These are phyloP conservation scores for Ustulina deusta DNA, from an alignment of 2,329 filamentous ascomycete genomes.

Conservation along the genomic window DNA sequence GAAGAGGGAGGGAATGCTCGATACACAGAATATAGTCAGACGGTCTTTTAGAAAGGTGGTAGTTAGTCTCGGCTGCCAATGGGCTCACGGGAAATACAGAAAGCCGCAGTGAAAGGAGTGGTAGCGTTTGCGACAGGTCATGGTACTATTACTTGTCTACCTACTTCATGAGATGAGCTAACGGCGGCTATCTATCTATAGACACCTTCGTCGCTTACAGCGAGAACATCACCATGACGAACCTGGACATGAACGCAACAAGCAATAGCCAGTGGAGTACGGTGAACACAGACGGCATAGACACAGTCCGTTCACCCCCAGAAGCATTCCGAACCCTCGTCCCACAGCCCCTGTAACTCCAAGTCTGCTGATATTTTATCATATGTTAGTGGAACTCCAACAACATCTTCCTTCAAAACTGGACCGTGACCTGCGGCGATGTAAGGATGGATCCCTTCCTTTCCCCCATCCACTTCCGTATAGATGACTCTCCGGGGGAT, in stretches of 20 bases:
- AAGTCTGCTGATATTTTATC: conserved; percentile 3
- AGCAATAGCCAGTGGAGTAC: conserved; percentile 59
- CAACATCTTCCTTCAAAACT: conserved; percentile 59
- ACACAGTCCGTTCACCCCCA: conserved; percentile 49
- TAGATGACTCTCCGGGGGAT: not conserved
- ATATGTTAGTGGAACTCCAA: conserved; percentile 58
- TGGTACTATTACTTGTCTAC: not conserved
- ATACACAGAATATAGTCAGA: not conserved
- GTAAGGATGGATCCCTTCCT: conserved; percentile 45
- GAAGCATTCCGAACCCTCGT: not conserved
- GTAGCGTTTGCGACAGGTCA: not conserved
- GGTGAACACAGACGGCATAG: conserved; percentile 63
- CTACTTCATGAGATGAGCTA: not conserved
- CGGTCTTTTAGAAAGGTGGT: not conserved
- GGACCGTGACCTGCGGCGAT: conserved; percentile 58
- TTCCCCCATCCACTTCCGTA: not conserved
- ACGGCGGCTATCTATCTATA: conserved; percentile 13
- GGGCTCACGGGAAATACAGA: not conserved
- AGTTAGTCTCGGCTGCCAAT: not conserved
- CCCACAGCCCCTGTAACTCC: not conserved
- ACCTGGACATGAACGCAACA: conserved; percentile 63
- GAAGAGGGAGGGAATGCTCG: not conserved
- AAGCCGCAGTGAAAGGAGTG: not conserved
- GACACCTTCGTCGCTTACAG: conserved; percentile 56
- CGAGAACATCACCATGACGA: conserved; percentile 64